Evolutionary conservation across 2,329 filamentous ascomycete species (phyloP).

Genomic region (Diplodia mutila): DNA sequence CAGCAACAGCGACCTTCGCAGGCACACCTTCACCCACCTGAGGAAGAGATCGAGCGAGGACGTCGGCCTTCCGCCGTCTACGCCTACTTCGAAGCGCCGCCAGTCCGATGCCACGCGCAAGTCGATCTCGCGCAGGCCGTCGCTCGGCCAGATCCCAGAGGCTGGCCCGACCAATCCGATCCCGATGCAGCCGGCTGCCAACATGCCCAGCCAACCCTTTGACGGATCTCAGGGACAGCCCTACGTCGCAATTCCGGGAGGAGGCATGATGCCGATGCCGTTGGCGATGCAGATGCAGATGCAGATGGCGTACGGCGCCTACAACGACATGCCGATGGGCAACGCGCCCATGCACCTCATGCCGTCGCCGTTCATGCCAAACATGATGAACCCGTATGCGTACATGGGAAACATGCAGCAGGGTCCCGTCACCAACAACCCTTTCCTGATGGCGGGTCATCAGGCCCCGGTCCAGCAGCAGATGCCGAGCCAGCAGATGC

Average conservation of each 20-base stretch:
- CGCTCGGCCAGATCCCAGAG: neutral
- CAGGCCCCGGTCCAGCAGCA: neutral
- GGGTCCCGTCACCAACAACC: neutral
- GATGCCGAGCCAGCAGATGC: neutral
- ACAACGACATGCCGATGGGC: neutral
- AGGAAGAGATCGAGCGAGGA: conserved; percentile 5
- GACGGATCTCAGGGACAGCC: neutral
- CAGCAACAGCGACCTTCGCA: neutral
- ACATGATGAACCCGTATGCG: neutral
- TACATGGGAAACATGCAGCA: neutral
- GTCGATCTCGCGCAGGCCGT: neutral
- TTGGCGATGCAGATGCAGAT: no score
- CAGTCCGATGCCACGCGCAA: neutral
- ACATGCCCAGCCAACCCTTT: neutral
- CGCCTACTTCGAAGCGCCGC: neutral
- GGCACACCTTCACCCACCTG: neutral
- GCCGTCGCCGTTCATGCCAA: neutral
- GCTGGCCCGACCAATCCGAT: neutral
- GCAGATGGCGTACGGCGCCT: neutral
- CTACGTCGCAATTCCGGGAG: neutral
- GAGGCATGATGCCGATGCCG: neutral
- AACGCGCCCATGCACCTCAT: neutral
- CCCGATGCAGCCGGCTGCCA: neutral
- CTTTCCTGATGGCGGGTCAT: neutral
- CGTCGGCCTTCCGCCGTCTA: neutral